Conservation (phyloP, 495 filamentous ascomycete species). For the Penicillium angulare region DNA sequence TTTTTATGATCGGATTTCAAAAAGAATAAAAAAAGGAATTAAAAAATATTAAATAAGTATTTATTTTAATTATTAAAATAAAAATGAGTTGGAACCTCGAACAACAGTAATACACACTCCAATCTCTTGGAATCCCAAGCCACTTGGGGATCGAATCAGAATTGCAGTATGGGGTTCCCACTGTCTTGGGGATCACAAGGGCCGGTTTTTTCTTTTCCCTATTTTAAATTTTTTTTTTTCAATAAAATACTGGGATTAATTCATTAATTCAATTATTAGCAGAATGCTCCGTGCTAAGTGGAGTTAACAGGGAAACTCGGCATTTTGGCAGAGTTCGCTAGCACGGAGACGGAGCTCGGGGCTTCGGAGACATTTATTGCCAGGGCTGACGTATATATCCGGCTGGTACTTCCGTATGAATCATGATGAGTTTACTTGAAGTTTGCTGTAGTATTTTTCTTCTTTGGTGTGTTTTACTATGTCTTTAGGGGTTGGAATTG, state of each 20-base stretch:
- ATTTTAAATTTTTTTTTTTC: constrained; percentile 7
- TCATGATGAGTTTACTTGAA: no score
- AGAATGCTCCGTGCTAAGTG: no score
- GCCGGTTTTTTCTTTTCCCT: constrained; percentile 8
- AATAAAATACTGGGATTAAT: no score
- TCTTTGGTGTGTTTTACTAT: no score
- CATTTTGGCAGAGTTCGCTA: constrained; percentile 12
- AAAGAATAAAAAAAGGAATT: constrained; percentile 7
- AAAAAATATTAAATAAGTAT: neutral
- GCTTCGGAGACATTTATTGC: constrained; percentile 26
- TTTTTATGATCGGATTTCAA: neutral
- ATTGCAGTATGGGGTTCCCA: constrained; percentile 10
- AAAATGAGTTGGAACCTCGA: neutral
- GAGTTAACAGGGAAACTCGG: constrained; percentile 24
- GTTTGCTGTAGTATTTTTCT: no score
- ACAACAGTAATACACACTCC: no score
- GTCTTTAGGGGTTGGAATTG: no score
- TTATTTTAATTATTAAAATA: neutral
- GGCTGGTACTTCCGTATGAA: constrained; percentile 1
- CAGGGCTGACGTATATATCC: constrained; percentile 29
- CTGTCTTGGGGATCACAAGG: constrained; percentile 15
- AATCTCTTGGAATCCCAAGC: constrained; percentile 1
- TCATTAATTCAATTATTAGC: constrained; percentile 9
- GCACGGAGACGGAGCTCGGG: constrained; percentile 23
- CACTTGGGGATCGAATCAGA: constrained; percentile 24